phyloP scores from a whole-genome alignment of 192 early-diverging fungal species.

The Linnemannia elongata region DNA sequence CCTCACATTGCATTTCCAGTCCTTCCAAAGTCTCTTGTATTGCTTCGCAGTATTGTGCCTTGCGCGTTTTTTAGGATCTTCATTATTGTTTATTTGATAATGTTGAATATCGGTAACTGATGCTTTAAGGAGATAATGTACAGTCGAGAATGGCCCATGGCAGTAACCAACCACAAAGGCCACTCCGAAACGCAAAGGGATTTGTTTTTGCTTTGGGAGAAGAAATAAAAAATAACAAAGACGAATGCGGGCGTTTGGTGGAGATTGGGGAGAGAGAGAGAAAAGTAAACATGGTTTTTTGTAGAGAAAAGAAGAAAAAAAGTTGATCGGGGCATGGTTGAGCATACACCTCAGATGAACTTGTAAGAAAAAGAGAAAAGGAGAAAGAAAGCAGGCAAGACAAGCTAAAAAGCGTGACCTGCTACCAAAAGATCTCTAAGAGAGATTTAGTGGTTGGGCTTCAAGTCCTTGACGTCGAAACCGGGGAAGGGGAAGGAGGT shows the following conservation, averaged over 20 bases:
- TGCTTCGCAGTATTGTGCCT: too few species aligned
- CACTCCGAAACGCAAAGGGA: conserved; percentile 23
- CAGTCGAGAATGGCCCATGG: conserved; percentile 42
- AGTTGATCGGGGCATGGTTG: conserved; percentile 38
- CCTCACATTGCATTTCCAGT: neutral
- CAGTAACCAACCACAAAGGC: conserved; percentile 50
- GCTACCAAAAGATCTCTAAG: neutral
- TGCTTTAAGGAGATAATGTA: conserved; percentile 45
- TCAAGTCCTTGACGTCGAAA: conserved; percentile 36
- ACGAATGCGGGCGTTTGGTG: neutral
- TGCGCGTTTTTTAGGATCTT: conserved; percentile 34
- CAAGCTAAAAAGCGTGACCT: neutral
- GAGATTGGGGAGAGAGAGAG: neutral
- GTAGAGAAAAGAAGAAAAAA: conserved; percentile 5
- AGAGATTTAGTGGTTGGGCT: conserved; percentile 48
- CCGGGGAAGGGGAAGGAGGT: conserved; percentile 98
- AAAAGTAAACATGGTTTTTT: neutral
- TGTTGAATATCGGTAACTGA: conserved; percentile 60
- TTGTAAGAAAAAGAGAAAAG: conserved; percentile 4
- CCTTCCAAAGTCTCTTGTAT: neutral
- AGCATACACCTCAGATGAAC: conserved; percentile 32
- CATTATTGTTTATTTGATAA: conserved; percentile 55
- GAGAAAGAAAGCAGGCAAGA: neutral
- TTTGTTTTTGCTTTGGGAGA: conserved; percentile 5
- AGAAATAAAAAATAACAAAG: conserved; percentile 56